These are phyloP conservation scores for Inga laurina DNA, from an alignment of 306 rosid species.

Conservation along the genomic window DNA sequence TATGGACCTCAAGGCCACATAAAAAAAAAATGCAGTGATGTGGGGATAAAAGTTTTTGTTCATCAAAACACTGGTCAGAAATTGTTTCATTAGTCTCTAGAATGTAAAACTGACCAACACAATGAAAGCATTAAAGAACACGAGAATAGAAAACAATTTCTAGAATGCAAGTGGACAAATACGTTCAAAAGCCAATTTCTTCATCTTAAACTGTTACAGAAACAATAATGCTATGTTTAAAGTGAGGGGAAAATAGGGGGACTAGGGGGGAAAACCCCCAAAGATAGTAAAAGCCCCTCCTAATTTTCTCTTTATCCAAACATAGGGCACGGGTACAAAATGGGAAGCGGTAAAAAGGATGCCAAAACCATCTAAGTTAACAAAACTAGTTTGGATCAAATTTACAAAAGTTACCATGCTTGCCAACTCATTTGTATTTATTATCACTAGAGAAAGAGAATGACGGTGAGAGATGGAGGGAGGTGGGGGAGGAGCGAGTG, in stretches of 20 bases:
- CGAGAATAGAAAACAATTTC: conserved; percentile 22
- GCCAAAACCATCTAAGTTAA: not conserved
- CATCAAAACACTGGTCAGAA: not conserved
- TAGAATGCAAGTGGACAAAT: conserved; percentile 4
- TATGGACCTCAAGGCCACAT: conserved; percentile 10
- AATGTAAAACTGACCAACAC: not conserved
- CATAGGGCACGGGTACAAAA: not conserved
- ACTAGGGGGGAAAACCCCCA: too few relatives aligned
- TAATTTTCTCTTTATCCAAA: too few relatives aligned
- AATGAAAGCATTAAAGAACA: not conserved
- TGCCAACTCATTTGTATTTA: conserved; percentile 7
- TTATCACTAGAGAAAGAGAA: not conserved
- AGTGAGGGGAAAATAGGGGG: too few relatives aligned
- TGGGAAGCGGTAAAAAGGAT: not conserved
- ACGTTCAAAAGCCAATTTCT: not conserved
- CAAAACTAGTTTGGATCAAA: not conserved
- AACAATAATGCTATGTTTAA: not conserved
- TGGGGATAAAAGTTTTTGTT: conserved; percentile 6
- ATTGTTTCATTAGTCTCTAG: conserved; percentile 18
- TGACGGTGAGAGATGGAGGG: not conserved
- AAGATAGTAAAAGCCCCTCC: too few relatives aligned
- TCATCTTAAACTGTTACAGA: conserved; percentile 10
- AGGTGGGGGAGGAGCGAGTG: not conserved
- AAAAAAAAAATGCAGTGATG: not conserved
- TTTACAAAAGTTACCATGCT: not conserved